A percentile compares a stretch with the other conserved stretches of the same genome.
These are phyloP conservation scores for Coccomyxa sp. DNA, from an alignment of 139 green algal species.

Conservation along the genomic window DNA sequence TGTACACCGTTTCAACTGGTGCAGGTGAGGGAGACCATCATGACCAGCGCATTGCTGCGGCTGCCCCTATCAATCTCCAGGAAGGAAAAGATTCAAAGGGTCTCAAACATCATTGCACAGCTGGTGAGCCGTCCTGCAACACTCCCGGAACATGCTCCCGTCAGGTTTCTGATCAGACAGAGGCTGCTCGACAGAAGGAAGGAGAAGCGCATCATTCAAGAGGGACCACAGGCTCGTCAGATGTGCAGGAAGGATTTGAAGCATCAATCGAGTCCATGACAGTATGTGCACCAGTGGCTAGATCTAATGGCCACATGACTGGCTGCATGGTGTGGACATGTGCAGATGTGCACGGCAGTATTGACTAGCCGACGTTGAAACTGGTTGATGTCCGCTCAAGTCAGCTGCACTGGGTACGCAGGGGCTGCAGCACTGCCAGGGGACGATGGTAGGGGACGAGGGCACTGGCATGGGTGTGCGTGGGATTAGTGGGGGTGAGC, in stretches of 20 bases:
- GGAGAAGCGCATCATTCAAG: too few relatives aligned
- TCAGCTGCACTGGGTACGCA: not conserved
- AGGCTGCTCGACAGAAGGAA: too few relatives aligned
- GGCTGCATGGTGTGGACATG: too few relatives aligned
- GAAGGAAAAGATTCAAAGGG: not conserved
- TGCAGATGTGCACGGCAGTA: too few relatives aligned
- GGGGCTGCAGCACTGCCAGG: constrained; percentile 35
- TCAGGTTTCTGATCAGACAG: not conserved
- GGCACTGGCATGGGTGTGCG: constrained; percentile 38
- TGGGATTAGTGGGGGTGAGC: constrained; percentile 56
- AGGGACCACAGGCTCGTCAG: too few relatives aligned
- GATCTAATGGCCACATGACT: too few relatives aligned
- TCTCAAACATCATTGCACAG: not conserved
- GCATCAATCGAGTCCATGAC: too few relatives aligned
- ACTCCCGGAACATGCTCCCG: too few relatives aligned
- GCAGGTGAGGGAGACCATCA: constrained; percentile 3
- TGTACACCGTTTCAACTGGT: not conserved
- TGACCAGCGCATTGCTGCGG: not conserved
- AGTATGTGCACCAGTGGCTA: too few relatives aligned
- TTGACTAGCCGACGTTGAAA: too few relatives aligned
- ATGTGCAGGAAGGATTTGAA: too few relatives aligned
- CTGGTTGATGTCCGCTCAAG: too few relatives aligned
- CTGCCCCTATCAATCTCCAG: not conserved
- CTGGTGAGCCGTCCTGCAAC: not conserved
- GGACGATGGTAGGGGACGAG: constrained; percentile 53